phyloP scores from a whole-genome alignment of 345 rosid species.

The Streptanthus diversifolius region DNA sequence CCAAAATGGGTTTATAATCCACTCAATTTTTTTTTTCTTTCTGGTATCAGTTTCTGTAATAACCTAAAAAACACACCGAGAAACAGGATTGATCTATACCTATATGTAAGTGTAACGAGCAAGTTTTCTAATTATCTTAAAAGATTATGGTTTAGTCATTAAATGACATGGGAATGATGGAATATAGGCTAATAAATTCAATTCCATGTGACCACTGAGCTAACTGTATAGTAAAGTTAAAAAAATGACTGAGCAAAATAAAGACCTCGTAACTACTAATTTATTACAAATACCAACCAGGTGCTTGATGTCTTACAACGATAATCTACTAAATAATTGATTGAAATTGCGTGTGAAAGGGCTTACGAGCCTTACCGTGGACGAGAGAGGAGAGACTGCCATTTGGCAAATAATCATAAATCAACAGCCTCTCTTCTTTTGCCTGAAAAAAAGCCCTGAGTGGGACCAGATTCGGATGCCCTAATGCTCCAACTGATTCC shows the following conservation, averaged over 20 bases:
- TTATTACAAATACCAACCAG: constrained; percentile 15
- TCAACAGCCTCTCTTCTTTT: constrained; percentile 69
- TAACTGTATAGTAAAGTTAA: neutral
- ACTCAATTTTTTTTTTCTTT: too few species aligned
- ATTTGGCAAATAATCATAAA: constrained; percentile 86
- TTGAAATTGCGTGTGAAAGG: neutral
- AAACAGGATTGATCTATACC: too few species aligned
- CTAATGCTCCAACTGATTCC: constrained; percentile 92
- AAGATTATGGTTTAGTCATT: neutral
- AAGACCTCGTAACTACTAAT: constrained; percentile 19
- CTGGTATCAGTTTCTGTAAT: too few species aligned
- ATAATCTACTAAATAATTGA: neutral
- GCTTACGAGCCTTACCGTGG: constrained; percentile 51
- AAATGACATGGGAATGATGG: neutral
- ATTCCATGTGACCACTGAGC: neutral
- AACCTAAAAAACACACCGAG: too few species aligned
- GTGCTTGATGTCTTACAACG: constrained; percentile 20
- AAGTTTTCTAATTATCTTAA: neutral
- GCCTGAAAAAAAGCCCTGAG: constrained; percentile 85
- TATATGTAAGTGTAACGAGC: too few species aligned
- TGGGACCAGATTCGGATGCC: constrained; percentile 92
- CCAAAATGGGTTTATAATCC: too few species aligned
- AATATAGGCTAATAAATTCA: neutral
- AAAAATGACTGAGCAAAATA: neutral
- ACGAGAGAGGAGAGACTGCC: constrained; percentile 86